These are phyloP conservation scores for Boletus huronensis DNA, from an alignment of 768 basidiomycete species.

Conservation along the genomic window DNA sequence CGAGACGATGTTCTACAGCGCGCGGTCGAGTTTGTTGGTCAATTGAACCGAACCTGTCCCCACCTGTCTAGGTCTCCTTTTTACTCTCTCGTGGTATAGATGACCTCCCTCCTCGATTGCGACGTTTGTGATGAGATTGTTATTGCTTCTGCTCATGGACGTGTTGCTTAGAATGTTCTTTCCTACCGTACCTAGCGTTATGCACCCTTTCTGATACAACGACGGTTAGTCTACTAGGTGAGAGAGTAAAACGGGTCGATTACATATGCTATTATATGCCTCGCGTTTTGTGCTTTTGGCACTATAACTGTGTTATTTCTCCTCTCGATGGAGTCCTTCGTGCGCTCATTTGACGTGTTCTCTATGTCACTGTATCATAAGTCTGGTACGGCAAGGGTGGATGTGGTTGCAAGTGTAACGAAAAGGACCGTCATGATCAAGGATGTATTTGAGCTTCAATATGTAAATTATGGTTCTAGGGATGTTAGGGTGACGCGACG, in stretches of 20 bases:
- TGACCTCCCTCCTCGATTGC: not conserved
- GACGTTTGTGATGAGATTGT: slow-evolving; percentile 2
- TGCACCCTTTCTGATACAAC: not conserved
- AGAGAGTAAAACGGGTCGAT: not conserved
- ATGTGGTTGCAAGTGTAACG: no score
- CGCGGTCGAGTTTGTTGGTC: slow-evolving; percentile 26
- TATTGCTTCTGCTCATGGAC: not conserved
- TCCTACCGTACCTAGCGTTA: slow-evolving; percentile 3
- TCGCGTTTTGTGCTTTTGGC: not conserved
- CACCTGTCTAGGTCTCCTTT: not conserved
- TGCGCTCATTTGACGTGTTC: not conserved
- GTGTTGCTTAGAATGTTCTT: not conserved
- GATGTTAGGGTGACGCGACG: no score
- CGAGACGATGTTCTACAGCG: slow-evolving; percentile 30
- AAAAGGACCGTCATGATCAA: no score
- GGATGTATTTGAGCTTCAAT: no score
- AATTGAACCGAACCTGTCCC: not conserved
- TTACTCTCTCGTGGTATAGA: not conserved
- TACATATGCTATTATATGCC: not conserved
- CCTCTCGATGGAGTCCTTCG: not conserved
- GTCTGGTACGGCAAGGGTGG: no score
- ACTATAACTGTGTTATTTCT: not conserved
- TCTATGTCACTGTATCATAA: not conserved
- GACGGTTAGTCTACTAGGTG: not conserved
- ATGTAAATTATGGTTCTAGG: no score